Evolutionary conservation across 305 asterid genomes (phyloP).

Genomic region (Withania somnifera): DNA sequence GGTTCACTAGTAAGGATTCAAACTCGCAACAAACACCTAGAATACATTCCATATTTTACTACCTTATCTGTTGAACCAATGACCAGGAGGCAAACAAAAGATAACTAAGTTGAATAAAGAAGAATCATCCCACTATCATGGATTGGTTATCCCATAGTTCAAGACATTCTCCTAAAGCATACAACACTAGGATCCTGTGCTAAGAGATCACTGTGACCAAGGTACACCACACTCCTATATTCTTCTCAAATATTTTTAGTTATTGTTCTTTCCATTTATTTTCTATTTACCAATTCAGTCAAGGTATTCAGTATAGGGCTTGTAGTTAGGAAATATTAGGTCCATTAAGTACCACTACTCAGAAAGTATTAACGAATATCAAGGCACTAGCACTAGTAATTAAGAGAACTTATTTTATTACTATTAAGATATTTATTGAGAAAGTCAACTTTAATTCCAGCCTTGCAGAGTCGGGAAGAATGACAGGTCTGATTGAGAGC

Average conservation of each 20-base stretch:
- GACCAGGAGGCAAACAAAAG: background rate
- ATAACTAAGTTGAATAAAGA: background rate
- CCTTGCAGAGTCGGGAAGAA: slow-evolving; percentile 92
- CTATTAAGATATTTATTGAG: background rate
- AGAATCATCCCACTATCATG: background rate
- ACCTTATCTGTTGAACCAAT: background rate
- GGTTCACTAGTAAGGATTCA: background rate
- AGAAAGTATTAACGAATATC: background rate
- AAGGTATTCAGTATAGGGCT: background rate
- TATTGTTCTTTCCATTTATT: background rate
- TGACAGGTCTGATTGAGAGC: slow-evolving; percentile 92
- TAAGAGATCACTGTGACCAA: background rate
- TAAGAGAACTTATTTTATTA: background rate
- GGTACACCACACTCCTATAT: background rate
- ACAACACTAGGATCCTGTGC: background rate
- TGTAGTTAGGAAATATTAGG: background rate
- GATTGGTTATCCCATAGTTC: background rate
- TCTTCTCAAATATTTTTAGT: background rate
- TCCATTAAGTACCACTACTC: background rate
- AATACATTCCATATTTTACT: background rate
- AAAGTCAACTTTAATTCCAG: slow-evolving; percentile 66
- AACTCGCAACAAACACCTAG: background rate
- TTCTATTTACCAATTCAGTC: background rate
- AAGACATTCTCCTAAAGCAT: background rate
- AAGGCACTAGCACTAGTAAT: background rate